Conservation (phyloP, 1,284 basidiomycete species). For the Heterobasidion annosum region DNA sequence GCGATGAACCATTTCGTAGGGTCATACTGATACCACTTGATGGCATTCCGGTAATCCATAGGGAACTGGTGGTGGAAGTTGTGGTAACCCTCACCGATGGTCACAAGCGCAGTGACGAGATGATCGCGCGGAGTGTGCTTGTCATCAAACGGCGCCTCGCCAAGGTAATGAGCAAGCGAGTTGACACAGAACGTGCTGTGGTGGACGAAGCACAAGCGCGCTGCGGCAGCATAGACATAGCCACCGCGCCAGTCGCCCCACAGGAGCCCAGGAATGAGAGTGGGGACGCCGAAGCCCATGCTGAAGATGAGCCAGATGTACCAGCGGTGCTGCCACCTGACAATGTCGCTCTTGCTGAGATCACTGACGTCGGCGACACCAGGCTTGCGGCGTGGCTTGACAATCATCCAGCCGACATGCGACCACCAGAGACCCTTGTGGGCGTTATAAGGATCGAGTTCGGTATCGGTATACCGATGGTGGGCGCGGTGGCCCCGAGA, state of each 20-base stretch:
- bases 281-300: constrained; percentile 73
- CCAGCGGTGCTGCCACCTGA: constrained; percentile 83
- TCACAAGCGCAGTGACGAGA: constrained; percentile 74
- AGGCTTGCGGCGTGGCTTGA: constrained; percentile 83
- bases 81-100: constrained; percentile 88
- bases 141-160: constrained; percentile 79
- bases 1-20: constrained; percentile 91
- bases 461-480: constrained; percentile 93
- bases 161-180: constrained; percentile 83
- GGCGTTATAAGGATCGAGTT: constrained; percentile 90
- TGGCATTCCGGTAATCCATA: constrained; percentile 91
- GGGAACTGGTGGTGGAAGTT: constrained; percentile 96
- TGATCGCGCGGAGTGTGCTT: constrained; percentile 76
- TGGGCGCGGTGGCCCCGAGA: constrained; percentile 89
- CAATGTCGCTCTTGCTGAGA: constrained; percentile 66
- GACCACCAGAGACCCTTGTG: constrained; percentile 76
- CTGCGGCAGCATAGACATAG: constrained; percentile 79
- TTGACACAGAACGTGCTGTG: constrained; percentile 93
- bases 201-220: constrained; percentile 81
- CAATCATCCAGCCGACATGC: constrained; percentile 89
- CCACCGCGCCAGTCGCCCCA: constrained; percentile 87
- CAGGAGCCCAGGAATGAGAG: constrained; percentile 63
- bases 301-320: constrained; percentile 67
- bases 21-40: constrained; percentile 89
- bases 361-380: constrained; percentile 88